Conservation (phyloP, 257 asterid species). For the Coffea eugenioides region DNA sequence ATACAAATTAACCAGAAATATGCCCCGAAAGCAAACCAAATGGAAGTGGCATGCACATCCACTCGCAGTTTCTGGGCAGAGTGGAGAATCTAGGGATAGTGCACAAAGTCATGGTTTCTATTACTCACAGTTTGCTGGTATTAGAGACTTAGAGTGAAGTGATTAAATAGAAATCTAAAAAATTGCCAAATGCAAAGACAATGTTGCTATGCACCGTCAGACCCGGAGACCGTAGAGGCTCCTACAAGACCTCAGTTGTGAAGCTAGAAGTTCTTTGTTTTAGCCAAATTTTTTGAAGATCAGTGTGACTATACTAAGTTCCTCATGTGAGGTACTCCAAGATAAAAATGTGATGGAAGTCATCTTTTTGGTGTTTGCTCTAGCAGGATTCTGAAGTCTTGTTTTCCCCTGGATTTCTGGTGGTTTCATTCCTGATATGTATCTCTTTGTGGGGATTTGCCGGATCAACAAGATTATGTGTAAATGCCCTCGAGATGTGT, state of each 20-base stretch:
- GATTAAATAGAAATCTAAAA: not conserved
- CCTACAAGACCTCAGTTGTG: not conserved
- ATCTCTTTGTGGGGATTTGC: not conserved
- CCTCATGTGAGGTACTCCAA: not conserved
- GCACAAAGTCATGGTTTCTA: not conserved
- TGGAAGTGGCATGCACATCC: not conserved
- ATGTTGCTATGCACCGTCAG: not conserved
- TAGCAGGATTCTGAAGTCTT: not conserved
- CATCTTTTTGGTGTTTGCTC: not conserved
- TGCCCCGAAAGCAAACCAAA: constrained; percentile 1
- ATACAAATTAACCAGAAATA: not conserved
- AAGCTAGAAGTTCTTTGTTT: not conserved
- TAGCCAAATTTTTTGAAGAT: not conserved
- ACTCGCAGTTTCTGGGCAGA: not conserved
- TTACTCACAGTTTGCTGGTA: not conserved
- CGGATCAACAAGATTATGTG: not conserved
- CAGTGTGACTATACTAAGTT: not conserved
- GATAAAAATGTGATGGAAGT: not conserved
- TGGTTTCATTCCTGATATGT: not conserved
- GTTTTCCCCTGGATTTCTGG: not conserved
- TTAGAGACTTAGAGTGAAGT: not conserved
- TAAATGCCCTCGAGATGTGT: not conserved
- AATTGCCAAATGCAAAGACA: not conserved
- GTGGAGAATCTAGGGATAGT: constrained; percentile 3
- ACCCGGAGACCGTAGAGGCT: not conserved